A percentile compares a stretch with the other conserved stretches of the same genome.
These are phyloP conservation scores for Fistulinella staudtii DNA, from an alignment of 1,284 basidiomycete species.

Conservation along the genomic window DNA sequence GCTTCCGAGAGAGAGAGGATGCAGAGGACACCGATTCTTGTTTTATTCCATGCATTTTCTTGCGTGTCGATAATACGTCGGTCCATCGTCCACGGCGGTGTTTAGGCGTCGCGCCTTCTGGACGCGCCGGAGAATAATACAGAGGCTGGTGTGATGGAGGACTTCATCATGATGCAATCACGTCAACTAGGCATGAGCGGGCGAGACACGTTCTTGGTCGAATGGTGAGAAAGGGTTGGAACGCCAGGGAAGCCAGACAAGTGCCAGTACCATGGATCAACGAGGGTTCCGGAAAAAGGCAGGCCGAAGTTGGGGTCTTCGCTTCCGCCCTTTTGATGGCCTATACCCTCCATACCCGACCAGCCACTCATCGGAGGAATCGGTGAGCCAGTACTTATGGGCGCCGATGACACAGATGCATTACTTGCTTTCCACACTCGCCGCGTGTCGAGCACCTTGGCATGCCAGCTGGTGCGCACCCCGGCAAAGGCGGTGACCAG, in stretches of 20 bases:
- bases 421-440: slow-evolving; percentile 23
- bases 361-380: too few relatives aligned
- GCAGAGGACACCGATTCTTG: slow-evolving; percentile 58
- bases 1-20: slow-evolving; percentile 52
- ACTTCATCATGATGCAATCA: slow-evolving; percentile 38
- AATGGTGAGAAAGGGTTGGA: slow-evolving; percentile 18
- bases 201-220: slow-evolving; percentile 44
- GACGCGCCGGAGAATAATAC: slow-evolving; percentile 29
- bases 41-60: slow-evolving; percentile 37
- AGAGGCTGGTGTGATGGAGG: slow-evolving; percentile 9
- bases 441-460: slow-evolving; percentile 52
- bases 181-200: slow-evolving; percentile 54
- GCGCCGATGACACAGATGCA: slow-evolving; percentile 4
- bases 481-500: slow-evolving; percentile 66
- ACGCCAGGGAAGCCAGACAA: slow-evolving; percentile 44
- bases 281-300: slow-evolving; percentile 51
- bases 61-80: slow-evolving; percentile 40
- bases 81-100: slow-evolving; percentile 41
- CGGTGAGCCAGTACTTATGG: slow-evolving; percentile 16
- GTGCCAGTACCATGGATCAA: slow-evolving; percentile 37
- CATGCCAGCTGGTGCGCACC: slow-evolving; percentile 69
- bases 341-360: slow-evolving; percentile 5
- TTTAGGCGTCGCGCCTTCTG: slow-evolving; percentile 36
- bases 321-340: slow-evolving; percentile 33
- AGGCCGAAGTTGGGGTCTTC: slow-evolving; percentile 47